Base-by-base conservation (phyloP, 176 grass and related monocot species). In the Microstegium vimineum region DNA sequence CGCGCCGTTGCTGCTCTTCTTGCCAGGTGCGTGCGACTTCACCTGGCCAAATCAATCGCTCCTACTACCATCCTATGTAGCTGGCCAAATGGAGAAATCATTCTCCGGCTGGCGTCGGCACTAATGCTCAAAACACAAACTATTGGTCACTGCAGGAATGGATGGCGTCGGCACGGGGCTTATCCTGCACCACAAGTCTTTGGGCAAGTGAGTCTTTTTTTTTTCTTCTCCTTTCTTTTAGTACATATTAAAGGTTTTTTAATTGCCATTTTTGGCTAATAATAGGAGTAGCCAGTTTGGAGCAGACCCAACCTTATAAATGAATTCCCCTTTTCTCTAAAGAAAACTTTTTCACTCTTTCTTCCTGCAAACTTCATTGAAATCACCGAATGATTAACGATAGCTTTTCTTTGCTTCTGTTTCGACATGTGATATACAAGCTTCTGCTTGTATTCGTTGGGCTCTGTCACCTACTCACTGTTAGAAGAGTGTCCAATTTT, bases 131-230 rank as follows among this genome's bases (percentile, higher is more conserved):
- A n/a, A 41, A 54, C 60, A 15, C 47, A 22, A 6, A 7, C 47
- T 52, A 57, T 57, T 54, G 51, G 51, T 20, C 62, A 61, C 36
- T 45, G 43, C 86, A 98, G 96, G 96, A 62, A 79, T n/a, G 28
- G 96, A 99, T 85, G 93, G 96, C 49, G 81, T 91, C 14, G 93
- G 96, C 80, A 88, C 88, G 82, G 96, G 89, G 9, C 93, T 99
- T 43, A 87, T 94, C 93, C 60, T 93, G 80, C 96, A 95, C 88
- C 96, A 99, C 87, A 95, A 85, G 77, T 99, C 96, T 26, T 80
- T 99, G 76, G 96, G 96, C 71, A 99, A 83, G 96, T 99, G 83
- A 87, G 93, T 90, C 69, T 18, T 60, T 76, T 75, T 22, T 25
- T 75, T 76, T 11, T 57, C 23, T 72, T 23, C 16, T 34, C n/a